Percentiles rank a stretch among this genome's conserved stretches.
Conservation (phyloP, 1,139 yeast genomes). For the Suhomyces choctaworum region DNA sequence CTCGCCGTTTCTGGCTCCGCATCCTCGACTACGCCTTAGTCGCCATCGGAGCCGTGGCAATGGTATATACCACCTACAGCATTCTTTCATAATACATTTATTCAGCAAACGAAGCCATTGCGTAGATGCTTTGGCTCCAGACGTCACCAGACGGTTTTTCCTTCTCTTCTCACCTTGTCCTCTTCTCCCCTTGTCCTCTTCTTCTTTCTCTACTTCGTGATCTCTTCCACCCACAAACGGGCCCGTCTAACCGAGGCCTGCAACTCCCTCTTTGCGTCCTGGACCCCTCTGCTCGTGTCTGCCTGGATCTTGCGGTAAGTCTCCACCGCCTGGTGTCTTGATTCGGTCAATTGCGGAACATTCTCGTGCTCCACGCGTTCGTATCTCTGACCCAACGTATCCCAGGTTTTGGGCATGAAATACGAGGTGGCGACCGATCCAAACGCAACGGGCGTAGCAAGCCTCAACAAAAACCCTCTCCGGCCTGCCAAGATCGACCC, state of each 20-base stretch:
- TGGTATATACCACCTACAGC: constrained; percentile 67
- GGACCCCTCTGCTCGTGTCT: constrained; percentile 12
- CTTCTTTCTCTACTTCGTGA: constrained; percentile 1
- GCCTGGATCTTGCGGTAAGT: constrained; percentile 16
- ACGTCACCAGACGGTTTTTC: too few species aligned
- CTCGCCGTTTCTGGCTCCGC: constrained; percentile 27
- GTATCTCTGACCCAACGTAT: constrained; percentile 17
- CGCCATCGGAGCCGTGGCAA: constrained; percentile 56
- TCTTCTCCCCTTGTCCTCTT: too few species aligned
- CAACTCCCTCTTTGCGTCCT: constrained; percentile 7
- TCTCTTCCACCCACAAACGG: constrained; percentile 6
- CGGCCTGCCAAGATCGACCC: constrained; percentile 56
- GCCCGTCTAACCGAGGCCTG: constrained; percentile 4
- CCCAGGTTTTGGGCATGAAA: constrained; percentile 40
- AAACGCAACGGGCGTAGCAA: constrained; percentile 49
- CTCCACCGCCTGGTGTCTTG: constrained; percentile 17
- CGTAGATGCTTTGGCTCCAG: too few species aligned
- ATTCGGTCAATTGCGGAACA: constrained; percentile 16
- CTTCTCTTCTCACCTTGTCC: too few species aligned
- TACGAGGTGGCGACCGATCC: constrained; percentile 44
- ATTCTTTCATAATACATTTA: constrained; percentile 18
- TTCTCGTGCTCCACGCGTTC: constrained; percentile 13
- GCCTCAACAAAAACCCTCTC: constrained; percentile 49
- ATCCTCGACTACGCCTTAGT: constrained; percentile 50
- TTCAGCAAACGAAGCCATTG: too few species aligned